These are phyloP conservation scores for Backusella tuberculispora DNA, from an alignment of 192 early-diverging fungal genomes.

Conservation along the genomic window DNA sequence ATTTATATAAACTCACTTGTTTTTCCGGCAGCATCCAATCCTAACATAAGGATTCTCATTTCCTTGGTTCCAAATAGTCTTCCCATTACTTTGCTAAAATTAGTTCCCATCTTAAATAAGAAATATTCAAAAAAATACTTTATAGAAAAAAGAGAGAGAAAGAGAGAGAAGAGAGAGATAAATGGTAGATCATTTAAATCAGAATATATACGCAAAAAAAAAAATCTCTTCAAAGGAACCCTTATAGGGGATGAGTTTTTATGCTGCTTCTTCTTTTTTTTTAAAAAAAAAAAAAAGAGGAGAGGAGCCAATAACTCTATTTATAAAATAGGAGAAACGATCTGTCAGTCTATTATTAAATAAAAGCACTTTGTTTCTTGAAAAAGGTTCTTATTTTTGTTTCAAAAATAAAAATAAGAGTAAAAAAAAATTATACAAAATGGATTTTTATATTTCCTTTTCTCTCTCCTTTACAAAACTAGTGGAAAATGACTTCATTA, in stretches of 20 bases:
- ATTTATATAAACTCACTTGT: conserved; percentile 61
- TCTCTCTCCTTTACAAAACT: too few relatives aligned
- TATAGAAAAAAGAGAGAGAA: not conserved
- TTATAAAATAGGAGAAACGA: not conserved
- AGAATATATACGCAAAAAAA: not conserved
- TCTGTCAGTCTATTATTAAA: not conserved
- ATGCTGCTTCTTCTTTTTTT: too few relatives aligned
- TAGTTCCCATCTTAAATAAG: conserved; percentile 70
- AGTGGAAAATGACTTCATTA: too few relatives aligned
- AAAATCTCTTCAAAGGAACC: too few relatives aligned
- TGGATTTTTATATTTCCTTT: too few relatives aligned
- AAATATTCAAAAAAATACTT: not conserved
- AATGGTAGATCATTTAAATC: not conserved
- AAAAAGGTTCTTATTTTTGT: too few relatives aligned
- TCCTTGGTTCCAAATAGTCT: conserved; percentile 90
- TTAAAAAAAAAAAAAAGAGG: not conserved
- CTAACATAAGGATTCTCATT: conserved; percentile 97
- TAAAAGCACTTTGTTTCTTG: not conserved
- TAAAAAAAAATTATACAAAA: too few relatives aligned
- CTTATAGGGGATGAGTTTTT: not conserved
- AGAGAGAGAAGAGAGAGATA: conserved; percentile 3
- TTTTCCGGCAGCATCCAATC: conserved; percentile 90
- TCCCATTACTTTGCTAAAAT: conserved; percentile 74
- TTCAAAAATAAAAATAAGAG: too few relatives aligned
- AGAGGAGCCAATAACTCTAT: not conserved